Conservation (phyloP, 495 filamentous ascomycete genomes). For the Lasiosphaeriaceae sp. region DNA sequence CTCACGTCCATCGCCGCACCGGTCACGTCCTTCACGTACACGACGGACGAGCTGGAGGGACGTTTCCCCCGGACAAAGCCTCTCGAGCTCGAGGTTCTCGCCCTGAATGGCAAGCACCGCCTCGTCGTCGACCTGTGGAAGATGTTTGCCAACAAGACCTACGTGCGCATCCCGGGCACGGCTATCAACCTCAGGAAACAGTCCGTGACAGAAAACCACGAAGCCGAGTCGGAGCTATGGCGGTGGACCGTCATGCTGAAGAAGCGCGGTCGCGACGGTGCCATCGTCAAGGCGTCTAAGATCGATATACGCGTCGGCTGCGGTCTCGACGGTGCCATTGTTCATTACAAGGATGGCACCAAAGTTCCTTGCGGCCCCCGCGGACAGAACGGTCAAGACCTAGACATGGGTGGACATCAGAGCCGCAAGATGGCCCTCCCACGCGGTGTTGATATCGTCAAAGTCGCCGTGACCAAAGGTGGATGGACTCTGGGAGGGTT, state of each 20-base stretch:
- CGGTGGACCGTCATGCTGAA: conserved; percentile 26
- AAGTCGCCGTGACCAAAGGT: conserved; percentile 24
- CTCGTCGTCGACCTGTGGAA: too few relatives aligned
- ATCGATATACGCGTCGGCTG: conserved; percentile 38
- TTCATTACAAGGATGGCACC: conserved; percentile 34
- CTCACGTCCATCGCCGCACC: too few relatives aligned
- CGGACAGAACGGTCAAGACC: background rate
- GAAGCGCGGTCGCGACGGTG: conserved; percentile 23
- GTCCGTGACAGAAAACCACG: too few relatives aligned
- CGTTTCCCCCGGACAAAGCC: too few relatives aligned
- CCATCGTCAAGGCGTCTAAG: conserved; percentile 22
- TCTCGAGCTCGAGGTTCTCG: too few relatives aligned
- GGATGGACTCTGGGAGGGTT: conserved; percentile 28
- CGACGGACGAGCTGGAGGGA: too few relatives aligned
- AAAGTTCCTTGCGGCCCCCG: conserved; percentile 32
- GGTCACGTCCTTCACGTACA: too few relatives aligned
- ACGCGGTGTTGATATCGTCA: conserved; percentile 24
- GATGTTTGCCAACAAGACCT: too few relatives aligned
- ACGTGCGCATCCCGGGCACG: too few relatives aligned
- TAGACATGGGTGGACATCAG: conserved; percentile 30
- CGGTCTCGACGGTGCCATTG: conserved; percentile 34
- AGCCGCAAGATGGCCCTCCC: conserved; percentile 27
- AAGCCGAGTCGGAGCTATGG: conserved; percentile 3
- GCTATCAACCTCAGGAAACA: too few relatives aligned
- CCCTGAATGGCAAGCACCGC: too few relatives aligned